A percentile compares a stretch with the other conserved stretches of the same genome.
Conservation (phyloP, 1,284 basidiomycete genomes). For the Malassezia caprae region DNA sequence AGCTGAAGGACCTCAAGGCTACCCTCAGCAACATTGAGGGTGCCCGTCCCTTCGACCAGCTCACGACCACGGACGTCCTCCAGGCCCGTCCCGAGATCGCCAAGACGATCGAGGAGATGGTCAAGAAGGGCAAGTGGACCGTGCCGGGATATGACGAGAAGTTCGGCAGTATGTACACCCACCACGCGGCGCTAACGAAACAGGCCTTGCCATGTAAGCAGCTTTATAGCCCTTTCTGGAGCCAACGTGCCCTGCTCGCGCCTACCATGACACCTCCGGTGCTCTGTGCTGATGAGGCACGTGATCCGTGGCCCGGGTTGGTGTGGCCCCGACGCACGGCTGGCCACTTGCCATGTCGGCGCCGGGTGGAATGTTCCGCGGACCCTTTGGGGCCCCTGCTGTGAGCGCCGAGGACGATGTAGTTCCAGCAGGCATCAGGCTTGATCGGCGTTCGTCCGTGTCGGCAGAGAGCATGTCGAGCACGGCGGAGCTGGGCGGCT, state of each 20-base stretch:
- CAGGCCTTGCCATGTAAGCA: constrained; percentile 12
- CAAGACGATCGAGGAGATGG: constrained; percentile 88
- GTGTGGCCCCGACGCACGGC: background rate
- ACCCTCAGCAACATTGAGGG: constrained; percentile 96
- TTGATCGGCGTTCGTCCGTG: constrained; percentile 83
- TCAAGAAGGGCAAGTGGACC: constrained; percentile 98
- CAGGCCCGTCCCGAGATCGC: constrained; percentile 84
- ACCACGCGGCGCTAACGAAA: background rate
- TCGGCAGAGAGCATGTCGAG: constrained; percentile 88
- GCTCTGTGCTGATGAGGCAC: background rate
- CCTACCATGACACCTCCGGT: background rate
- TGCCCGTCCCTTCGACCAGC: constrained; percentile 91
- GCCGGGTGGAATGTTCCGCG: background rate
- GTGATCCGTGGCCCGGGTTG: background rate
- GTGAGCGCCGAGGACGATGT: background rate
- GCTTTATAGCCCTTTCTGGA: background rate
- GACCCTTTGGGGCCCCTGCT: background rate
- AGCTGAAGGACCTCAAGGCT: constrained; percentile 80
- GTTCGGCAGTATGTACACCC: constrained; percentile 30
- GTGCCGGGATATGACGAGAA: constrained; percentile 53
- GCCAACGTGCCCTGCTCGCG: background rate
- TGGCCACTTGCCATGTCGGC: background rate
- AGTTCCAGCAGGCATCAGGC: constrained; percentile 57
- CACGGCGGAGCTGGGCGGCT: background rate
- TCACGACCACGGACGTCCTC: constrained; percentile 84